A percentile compares a stretch with the other conserved stretches of the same genome.
phyloP scores from a whole-genome alignment of 2,329 filamentous ascomycete species.

The Ramichloridium luteum region DNA sequence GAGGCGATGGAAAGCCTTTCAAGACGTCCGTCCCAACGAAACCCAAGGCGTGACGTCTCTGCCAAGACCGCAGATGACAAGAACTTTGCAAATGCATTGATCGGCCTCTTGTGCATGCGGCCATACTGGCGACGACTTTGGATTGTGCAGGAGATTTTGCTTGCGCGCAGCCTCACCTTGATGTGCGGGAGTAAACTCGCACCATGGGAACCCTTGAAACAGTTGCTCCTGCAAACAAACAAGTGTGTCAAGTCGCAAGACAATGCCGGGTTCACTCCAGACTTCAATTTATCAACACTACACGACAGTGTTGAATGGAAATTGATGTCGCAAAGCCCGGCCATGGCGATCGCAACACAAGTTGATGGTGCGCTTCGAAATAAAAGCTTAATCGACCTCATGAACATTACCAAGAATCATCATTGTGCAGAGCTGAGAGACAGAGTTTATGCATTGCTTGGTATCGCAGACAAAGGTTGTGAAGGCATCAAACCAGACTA shows the following conservation, averaged over 20 bases:
- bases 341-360: slow-evolving; percentile 2
- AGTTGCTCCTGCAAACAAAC: no score
- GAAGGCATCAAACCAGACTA: slow-evolving; percentile 3
- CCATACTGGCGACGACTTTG: slow-evolving; percentile 6
- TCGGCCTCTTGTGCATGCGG: slow-evolving; percentile 3
- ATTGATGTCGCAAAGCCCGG: slow-evolving; percentile 1
- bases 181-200: slow-evolving; percentile 2
- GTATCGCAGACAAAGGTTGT: neutral
- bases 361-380: neutral
- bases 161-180: slow-evolving; percentile 1
- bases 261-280: no score
- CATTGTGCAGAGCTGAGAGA: slow-evolving; percentile 4
- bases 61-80: no score
- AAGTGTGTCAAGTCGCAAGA: no score
- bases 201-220: neutral
- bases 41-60: no score
- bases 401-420: slow-evolving; percentile 1
- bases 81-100: slow-evolving; percentile 1
- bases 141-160: slow-evolving; percentile 6
- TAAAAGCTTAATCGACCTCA: neutral
- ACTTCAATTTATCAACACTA: neutral
- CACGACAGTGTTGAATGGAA: neutral
- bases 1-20: slow-evolving; percentile 4
- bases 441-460: slow-evolving; percentile 5
- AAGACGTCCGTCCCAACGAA: neutral